Percentiles rank a stretch among this genome's conserved stretches.
Conservation (phyloP, 2,329 filamentous ascomycete genomes). For the Lachnellula arida region DNA sequence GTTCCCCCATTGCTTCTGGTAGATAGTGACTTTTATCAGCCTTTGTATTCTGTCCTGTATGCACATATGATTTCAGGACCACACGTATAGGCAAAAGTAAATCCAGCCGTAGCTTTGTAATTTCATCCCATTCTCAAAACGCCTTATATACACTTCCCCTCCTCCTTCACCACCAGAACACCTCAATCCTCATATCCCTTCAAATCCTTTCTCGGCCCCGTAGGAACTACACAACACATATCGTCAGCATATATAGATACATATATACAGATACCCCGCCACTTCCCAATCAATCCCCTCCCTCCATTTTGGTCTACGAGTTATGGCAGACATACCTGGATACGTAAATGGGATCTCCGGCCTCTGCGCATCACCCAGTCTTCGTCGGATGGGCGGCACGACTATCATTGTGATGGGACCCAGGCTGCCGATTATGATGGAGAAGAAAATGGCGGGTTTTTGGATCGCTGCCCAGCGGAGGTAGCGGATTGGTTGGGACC, state of each 20-base stretch:
- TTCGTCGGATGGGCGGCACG: conserved; percentile 68
- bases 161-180: background rate
- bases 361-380: conserved; percentile 69
- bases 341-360: conserved; percentile 81
- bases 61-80: too few relatives aligned
- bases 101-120: too few relatives aligned
- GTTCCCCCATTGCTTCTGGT: too few relatives aligned
- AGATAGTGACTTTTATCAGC: too few relatives aligned
- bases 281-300: background rate
- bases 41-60: too few relatives aligned
- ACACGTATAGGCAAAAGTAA: too few relatives aligned
- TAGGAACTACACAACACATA: conserved; percentile 10
- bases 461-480: conserved; percentile 82
- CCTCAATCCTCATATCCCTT: conserved; percentile 7
- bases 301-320: background rate
- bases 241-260: background rate
- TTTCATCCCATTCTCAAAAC: conserved; percentile 4
- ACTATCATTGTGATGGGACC: conserved; percentile 68
- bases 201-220: conserved; percentile 14
- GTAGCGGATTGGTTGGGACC: conserved; percentile 77
- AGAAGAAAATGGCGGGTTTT: conserved; percentile 89
- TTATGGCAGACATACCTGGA: conserved; percentile 66
- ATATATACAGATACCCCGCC: too few relatives aligned
- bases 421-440: conserved; percentile 64
- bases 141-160: conserved; percentile 4